phyloP scores from a whole-genome alignment of 176 grass and related monocot genomes.

The Tillandsia leiboldiana region DNA sequence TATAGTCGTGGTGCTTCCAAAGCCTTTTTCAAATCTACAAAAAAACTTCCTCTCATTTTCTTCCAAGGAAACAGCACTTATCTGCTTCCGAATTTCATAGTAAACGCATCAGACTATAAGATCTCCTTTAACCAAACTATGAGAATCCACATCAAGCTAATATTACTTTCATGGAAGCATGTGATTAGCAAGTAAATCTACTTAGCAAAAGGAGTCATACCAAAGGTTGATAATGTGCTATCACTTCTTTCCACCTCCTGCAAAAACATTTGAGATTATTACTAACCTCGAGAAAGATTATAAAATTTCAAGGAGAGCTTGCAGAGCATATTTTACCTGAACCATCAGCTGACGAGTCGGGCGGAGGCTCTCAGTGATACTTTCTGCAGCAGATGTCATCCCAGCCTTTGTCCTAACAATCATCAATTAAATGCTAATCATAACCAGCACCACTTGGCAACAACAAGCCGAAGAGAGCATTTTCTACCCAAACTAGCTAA shows the following conservation, averaged over 20 bases:
- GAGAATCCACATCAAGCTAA: background rate
- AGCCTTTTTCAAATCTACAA: too few species aligned
- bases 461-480: background rate
- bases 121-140: background rate
- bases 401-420: constrained; percentile 71
- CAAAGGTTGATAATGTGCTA: constrained; percentile 67
- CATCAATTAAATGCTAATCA: background rate
- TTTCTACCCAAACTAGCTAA: background rate
- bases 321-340: constrained; percentile 41
- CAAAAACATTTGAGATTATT: background rate
- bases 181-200: background rate
- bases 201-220: constrained; percentile 28
- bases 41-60: too few species aligned
- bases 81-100: too few species aligned
- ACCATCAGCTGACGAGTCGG: constrained; percentile 78
- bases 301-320: background rate
- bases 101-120: too few species aligned
- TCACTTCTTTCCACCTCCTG: constrained; percentile 44
- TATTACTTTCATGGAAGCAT: background rate
- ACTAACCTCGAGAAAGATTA: background rate
- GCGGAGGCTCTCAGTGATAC: constrained; percentile 79
- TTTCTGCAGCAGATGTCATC: constrained; percentile 87
- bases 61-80: too few species aligned
- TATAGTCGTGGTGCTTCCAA: too few species aligned
- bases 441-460: background rate